A percentile compares a stretch with the other conserved stretches of the same genome.
Conservation (phyloP, 768 basidiomycete species). For the Pulveroboletus sp. region DNA sequence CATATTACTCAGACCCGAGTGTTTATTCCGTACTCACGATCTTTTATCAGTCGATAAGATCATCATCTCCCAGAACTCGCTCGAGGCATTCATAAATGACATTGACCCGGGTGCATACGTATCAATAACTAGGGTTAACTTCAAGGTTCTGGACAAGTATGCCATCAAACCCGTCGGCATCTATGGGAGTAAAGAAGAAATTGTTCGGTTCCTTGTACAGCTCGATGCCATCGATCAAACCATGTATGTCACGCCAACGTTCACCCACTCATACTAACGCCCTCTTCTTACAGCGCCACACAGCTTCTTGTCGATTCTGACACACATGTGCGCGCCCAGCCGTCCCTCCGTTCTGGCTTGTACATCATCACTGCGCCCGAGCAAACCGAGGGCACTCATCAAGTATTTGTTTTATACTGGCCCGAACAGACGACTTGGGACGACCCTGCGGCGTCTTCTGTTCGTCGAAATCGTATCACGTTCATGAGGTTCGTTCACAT, state of each 20-base stretch:
- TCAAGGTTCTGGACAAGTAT: constrained; percentile 45
- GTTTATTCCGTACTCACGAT: background rate
- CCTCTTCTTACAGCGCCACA: background rate
- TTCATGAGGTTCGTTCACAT: constrained; percentile 51
- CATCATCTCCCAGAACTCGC: constrained; percentile 51
- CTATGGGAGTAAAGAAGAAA: constrained; percentile 52
- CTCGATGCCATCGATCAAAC: constrained; percentile 35
- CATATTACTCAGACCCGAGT: background rate
- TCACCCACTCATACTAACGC: constrained; percentile 3
- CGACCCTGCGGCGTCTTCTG: constrained; percentile 42
- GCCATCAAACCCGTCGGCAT: constrained; percentile 49
- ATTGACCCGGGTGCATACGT: constrained; percentile 49
- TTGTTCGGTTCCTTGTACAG: constrained; percentile 42
- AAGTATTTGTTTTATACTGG: constrained; percentile 55
- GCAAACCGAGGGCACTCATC: constrained; percentile 5
- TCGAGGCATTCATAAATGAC: constrained; percentile 45
- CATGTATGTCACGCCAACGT: constrained; percentile 32
- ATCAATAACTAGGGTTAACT: constrained; percentile 55
- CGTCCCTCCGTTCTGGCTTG: constrained; percentile 20
- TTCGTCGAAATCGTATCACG: constrained; percentile 50
- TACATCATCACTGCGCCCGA: constrained; percentile 14
- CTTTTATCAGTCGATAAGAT: constrained; percentile 52
- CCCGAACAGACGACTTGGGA: constrained; percentile 59
- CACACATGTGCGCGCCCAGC: background rate
- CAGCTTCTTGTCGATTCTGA: constrained; percentile 17